Percentiles rank a stretch among this genome's conserved stretches.
Evolutionary conservation across 2,329 filamentous ascomycete species (phyloP).

Genomic region (Colletotrichum sp.): DNA sequence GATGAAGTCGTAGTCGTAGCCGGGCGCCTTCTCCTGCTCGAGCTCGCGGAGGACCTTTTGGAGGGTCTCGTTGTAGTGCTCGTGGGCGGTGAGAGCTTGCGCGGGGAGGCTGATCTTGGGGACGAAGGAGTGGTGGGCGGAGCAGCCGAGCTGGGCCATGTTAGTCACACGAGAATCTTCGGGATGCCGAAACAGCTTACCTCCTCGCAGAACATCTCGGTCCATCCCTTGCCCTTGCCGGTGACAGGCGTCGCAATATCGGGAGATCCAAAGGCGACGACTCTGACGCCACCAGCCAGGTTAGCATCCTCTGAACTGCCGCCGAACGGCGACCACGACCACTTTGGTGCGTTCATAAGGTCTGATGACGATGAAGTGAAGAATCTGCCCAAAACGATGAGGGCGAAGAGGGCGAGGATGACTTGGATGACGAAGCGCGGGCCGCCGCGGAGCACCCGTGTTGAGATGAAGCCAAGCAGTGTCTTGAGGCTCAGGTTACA

Average conservation of each 20-base stretch:
- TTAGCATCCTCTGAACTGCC: background rate
- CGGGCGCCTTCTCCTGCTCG: slow-evolving; percentile 36
- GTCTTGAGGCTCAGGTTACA: slow-evolving; percentile 27
- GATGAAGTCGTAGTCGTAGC: slow-evolving; percentile 49
- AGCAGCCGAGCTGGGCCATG: slow-evolving; percentile 48
- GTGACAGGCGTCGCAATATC: slow-evolving; percentile 45
- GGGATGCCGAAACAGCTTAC: slow-evolving; percentile 30
- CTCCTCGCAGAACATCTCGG: slow-evolving; percentile 52
- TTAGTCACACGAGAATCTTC: background rate
- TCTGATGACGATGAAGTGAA: slow-evolving; percentile 20
- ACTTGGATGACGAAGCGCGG: slow-evolving; percentile 34
- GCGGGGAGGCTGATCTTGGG: slow-evolving; percentile 49
- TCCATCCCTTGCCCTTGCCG: slow-evolving; percentile 43
- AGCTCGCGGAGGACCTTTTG: slow-evolving; percentile 34
- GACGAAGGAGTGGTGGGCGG: slow-evolving; percentile 50
- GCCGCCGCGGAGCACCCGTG: slow-evolving; percentile 42
- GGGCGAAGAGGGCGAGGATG: slow-evolving; percentile 15
- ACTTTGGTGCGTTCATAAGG: background rate
- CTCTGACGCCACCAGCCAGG: slow-evolving; percentile 42
- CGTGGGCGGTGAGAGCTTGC: slow-evolving; percentile 58
- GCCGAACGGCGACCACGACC: slow-evolving; percentile 19
- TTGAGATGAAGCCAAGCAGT: slow-evolving; percentile 44
- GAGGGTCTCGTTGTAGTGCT: slow-evolving; percentile 55
- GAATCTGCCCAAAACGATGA: slow-evolving; percentile 32
- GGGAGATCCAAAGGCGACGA: slow-evolving; percentile 56